These are phyloP conservation scores for Dioszegia aurantiaca DNA, from an alignment of 768 basidiomycete genomes.

Conservation along the genomic window DNA sequence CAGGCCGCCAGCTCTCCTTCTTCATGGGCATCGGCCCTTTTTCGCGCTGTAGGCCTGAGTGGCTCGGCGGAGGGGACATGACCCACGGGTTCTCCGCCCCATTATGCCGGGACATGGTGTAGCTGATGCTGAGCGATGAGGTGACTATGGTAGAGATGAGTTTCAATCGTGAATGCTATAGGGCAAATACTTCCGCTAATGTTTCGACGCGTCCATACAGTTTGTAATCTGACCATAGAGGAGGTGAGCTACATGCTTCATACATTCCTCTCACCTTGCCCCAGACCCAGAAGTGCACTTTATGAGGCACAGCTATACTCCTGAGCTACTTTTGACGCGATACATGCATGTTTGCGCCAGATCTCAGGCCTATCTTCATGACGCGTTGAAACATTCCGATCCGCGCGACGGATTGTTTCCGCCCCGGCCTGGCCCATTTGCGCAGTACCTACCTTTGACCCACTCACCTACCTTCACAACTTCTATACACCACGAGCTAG, in stretches of 20 bases:
- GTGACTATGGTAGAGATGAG: not conserved
- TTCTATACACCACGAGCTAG: no score
- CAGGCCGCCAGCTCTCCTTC: conserved; percentile 40
- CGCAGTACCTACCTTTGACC: no score
- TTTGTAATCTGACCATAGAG: not conserved
- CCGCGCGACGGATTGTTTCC: not conserved
- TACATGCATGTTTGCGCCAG: not conserved
- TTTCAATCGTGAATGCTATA: no score
- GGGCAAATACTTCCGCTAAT: not conserved
- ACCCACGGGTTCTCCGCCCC: conserved; percentile 14
- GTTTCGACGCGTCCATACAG: no score
- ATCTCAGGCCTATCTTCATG: not conserved
- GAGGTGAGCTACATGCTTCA: no score
- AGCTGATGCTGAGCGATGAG: not conserved
- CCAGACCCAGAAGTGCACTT: not conserved
- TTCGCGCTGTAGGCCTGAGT: not conserved
- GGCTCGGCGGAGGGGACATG: conserved; percentile 8
- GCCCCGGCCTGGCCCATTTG: no score
- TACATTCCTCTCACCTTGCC: no score
- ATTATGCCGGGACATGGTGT: conserved; percentile 15
- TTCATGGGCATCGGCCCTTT: conserved; percentile 19
- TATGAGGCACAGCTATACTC: not conserved
- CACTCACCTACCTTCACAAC: no score
- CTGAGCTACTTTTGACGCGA: not conserved
- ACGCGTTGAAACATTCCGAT: conserved; percentile 2